phyloP scores from a whole-genome alignment of 805 yeast species.

The Candida silvatica region DNA sequence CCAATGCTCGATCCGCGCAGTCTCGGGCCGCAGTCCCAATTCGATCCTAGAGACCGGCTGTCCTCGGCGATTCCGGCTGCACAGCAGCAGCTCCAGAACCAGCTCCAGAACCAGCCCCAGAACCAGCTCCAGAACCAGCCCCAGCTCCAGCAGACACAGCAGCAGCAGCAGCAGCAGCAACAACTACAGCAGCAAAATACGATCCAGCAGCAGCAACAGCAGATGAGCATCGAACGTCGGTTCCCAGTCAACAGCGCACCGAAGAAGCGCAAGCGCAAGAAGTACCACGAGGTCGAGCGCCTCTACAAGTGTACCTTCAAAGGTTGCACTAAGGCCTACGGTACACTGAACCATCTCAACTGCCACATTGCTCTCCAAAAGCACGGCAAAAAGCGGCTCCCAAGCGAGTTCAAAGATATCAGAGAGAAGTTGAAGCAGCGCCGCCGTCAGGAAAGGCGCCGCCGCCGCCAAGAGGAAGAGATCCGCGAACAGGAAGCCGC shows the following conservation, averaged over 20 bases:
- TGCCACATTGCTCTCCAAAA: constrained; percentile 45
- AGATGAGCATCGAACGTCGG: constrained; percentile 1
- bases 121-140: too few relatives aligned
- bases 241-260: constrained; percentile 1
- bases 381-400: constrained; percentile 46
- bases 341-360: constrained; percentile 51
- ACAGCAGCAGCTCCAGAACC: too few relatives aligned
- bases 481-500: too few relatives aligned
- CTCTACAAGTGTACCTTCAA: constrained; percentile 39
- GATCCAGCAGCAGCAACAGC: not conserved
- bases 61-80: too few relatives aligned
- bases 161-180: too few relatives aligned
- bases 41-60: too few relatives aligned
- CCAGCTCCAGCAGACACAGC: too few relatives aligned
- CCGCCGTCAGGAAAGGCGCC: constrained; percentile 8
- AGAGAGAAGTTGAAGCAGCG: constrained; percentile 32
- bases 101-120: too few relatives aligned
- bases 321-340: constrained; percentile 45
- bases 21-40: too few relatives aligned
- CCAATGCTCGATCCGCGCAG: too few relatives aligned
- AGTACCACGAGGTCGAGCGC: constrained; percentile 47
- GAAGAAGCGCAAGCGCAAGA: constrained; percentile 44
- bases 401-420: constrained; percentile 45
- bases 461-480: too few relatives aligned
- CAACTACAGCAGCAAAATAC: not conserved